These are phyloP conservation scores for Pseudocercospora macadamiae DNA, from an alignment of 2,329 filamentous ascomycete species.

Conservation along the genomic window DNA sequence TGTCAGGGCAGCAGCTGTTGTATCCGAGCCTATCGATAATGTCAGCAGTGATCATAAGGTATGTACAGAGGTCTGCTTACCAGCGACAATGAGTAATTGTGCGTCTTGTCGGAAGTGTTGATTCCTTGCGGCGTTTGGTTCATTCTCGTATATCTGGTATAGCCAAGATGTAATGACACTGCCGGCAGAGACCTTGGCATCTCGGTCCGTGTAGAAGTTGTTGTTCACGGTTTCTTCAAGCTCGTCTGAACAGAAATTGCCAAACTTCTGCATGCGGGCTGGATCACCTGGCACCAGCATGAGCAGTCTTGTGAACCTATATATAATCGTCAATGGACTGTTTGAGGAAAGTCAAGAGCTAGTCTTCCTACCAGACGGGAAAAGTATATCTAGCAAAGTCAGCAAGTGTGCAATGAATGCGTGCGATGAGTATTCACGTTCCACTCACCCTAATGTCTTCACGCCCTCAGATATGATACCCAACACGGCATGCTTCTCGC, in stretches of 20 bases:
- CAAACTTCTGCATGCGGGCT: conserved; percentile 3
- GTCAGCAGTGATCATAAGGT: too few relatives aligned
- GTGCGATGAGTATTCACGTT: too few relatives aligned
- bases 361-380: too few relatives aligned
- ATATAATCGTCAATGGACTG: background rate
- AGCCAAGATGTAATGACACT: conserved; percentile 17
- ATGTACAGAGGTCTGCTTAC: too few relatives aligned
- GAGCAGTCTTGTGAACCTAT: conserved; percentile 6
- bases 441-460: conserved; percentile 16
- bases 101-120: background rate
- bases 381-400: too few relatives aligned
- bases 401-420: too few relatives aligned
- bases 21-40: too few relatives aligned
- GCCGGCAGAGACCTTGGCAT: background rate
- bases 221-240: conserved; percentile 8
- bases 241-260: conserved; percentile 4
- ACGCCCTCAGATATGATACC: conserved; percentile 41
- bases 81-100: conserved; percentile 12
- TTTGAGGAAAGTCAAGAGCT: conserved; percentile 9
- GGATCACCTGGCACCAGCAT: conserved; percentile 9
- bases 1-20: conserved; percentile 42
- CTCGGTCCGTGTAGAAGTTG: conserved; percentile 8
- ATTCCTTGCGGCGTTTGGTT: conserved; percentile 6
- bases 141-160: conserved; percentile 7
- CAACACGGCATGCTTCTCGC: conserved; percentile 38